Evolutionary conservation across 2,329 filamentous ascomycete genomes (phyloP).

Genomic region (Zasmidium citrigriseum): DNA sequence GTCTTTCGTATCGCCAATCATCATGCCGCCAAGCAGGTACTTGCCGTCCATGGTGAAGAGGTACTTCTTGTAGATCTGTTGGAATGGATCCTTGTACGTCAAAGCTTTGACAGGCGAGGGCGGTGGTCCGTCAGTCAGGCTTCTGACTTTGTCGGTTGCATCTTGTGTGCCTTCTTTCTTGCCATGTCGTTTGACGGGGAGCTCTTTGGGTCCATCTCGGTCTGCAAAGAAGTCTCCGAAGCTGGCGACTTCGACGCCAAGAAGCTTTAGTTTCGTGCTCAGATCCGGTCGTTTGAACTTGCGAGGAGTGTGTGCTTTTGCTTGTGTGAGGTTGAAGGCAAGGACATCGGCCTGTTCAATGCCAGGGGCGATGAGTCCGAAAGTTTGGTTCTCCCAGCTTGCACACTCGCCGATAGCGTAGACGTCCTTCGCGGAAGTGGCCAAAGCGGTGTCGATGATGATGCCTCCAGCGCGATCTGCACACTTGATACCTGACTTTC

Average conservation of each 20-base stretch:
- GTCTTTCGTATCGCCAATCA: conserved; percentile 90
- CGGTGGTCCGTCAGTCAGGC: conserved; percentile 56
- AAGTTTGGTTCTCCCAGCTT: conserved; percentile 84
- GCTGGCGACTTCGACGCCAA: conserved; percentile 88
- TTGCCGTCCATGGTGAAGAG: conserved; percentile 88
- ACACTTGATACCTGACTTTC: conserved; percentile 68
- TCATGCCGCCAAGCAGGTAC: conserved; percentile 91
- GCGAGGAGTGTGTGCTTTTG: conserved; percentile 68
- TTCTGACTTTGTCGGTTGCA: conserved; percentile 50
- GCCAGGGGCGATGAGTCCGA: conserved; percentile 84
- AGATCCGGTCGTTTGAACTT: conserved; percentile 80
- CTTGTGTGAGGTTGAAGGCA: conserved; percentile 86
- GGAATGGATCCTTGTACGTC: conserved; percentile 86
- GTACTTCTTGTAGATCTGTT: conserved; percentile 90
- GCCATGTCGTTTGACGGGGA: conserved; percentile 61
- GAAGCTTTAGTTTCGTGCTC: conserved; percentile 86
- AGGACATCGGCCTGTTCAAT: conserved; percentile 92
- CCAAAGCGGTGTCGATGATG: conserved; percentile 65
- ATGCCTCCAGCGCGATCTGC: conserved; percentile 75
- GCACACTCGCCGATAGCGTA: conserved; percentile 92
- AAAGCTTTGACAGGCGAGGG: conserved; percentile 73
- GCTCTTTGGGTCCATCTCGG: conserved; percentile 72
- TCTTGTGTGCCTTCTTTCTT: conserved; percentile 46
- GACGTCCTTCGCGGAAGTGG: conserved; percentile 70
- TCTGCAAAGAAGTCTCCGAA: conserved; percentile 95